A percentile compares a stretch with the other conserved stretches of the same genome.
phyloP scores from a whole-genome alignment of 176 grass and related monocot species.

The Otatea glauca region DNA sequence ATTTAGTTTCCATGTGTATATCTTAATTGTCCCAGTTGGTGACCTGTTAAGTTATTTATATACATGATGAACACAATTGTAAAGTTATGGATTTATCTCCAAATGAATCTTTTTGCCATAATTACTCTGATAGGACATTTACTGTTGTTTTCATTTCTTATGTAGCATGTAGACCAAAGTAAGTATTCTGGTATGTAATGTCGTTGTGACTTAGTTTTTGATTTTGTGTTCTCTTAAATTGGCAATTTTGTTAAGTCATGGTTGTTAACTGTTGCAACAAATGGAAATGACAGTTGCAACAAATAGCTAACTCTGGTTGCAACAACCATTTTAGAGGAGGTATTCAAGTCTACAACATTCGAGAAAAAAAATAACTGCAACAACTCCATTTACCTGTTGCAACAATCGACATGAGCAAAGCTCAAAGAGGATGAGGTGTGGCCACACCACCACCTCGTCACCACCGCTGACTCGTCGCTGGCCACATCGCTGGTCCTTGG shows the following conservation, averaged over 20 bases:
- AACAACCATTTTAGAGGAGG: too few species aligned
- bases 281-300: too few species aligned
- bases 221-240: background rate
- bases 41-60: background rate
- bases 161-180: background rate
- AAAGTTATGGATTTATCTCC: slow-evolving; percentile 59
- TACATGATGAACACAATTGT: slow-evolving; percentile 46
- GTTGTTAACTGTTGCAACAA: too few species aligned
- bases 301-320: too few species aligned
- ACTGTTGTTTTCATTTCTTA: slow-evolving; percentile 14
- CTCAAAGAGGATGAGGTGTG: too few species aligned
- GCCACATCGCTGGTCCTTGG: too few species aligned
- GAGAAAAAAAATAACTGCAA: too few species aligned
- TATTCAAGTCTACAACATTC: too few species aligned
- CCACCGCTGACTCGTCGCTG: too few species aligned
- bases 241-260: background rate
- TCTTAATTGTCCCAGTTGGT: background rate
- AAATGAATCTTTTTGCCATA: slow-evolving; percentile 61
- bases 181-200: background rate
- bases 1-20: background rate
- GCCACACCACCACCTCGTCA: too few species aligned
- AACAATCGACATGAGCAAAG: too few species aligned
- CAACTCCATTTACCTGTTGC: too few species aligned
- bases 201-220: background rate
- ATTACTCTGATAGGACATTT: slow-evolving; percentile 58